Evolutionary conservation across 2,329 filamentous ascomycete species (phyloP).

Genomic region (Claviceps sp.): DNA sequence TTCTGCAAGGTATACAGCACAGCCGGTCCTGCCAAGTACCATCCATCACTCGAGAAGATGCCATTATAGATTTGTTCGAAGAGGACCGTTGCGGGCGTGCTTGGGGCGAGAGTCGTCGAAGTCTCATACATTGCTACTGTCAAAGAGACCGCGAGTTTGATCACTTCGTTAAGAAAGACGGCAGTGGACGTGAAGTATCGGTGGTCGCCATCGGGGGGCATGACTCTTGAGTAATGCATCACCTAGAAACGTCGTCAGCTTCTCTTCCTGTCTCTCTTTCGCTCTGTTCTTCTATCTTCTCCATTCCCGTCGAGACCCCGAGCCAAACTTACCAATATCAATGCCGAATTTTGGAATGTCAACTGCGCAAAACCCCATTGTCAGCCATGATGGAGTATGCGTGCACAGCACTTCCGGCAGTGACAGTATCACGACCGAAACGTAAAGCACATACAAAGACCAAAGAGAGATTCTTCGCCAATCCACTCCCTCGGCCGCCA

Average conservation of each 20-base stretch:
- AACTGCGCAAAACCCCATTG: constrained; percentile 34
- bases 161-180: constrained; percentile 82
- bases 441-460: constrained; percentile 8
- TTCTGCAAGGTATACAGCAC: constrained; percentile 84
- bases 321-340: constrained; percentile 48
- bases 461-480: constrained; percentile 12
- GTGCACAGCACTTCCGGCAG: neutral
- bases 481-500: constrained; percentile 5
- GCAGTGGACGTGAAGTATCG: constrained; percentile 90
- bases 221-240: constrained; percentile 88
- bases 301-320: neutral
- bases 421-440: neutral
- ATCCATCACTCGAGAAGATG: constrained; percentile 81
- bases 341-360: constrained; percentile 60
- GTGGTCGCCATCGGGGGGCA: constrained; percentile 72
- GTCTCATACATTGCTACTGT: constrained; percentile 82
- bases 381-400: constrained; percentile 5
- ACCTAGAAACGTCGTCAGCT: constrained; percentile 36
- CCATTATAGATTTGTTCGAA: constrained; percentile 67
- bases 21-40: constrained; percentile 87
- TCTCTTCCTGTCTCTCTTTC: neutral
- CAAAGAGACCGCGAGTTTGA: constrained; percentile 78
- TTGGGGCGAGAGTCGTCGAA: constrained; percentile 61
- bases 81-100: constrained; percentile 66
- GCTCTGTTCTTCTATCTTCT: neutral